Conservation (phyloP, 768 basidiomycete genomes). For the Tricholoma hemisulphureum region DNA sequence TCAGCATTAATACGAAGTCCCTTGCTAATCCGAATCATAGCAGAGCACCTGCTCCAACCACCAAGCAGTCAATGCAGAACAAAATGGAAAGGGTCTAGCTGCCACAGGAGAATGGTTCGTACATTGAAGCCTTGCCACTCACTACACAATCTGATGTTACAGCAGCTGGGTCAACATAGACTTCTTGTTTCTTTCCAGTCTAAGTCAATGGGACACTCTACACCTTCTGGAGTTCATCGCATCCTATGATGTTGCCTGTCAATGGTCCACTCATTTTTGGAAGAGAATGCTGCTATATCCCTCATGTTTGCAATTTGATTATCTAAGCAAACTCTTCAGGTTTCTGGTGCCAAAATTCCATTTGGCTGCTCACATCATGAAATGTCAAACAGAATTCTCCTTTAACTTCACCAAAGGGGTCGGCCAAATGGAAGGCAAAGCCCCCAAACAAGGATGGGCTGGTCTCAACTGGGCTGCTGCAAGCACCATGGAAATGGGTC, state of each 20-base stretch:
- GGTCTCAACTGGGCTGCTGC: conserved; percentile 22
- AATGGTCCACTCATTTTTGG: conserved; percentile 15
- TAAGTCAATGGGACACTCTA: neutral
- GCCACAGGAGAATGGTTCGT: conserved; percentile 37
- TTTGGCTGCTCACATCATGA: neutral
- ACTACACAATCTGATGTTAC: too few relatives aligned
- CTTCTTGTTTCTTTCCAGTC: conserved; percentile 14
- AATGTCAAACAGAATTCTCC: neutral
- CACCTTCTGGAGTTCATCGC: conserved; percentile 8
- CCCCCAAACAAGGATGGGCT: conserved; percentile 21
- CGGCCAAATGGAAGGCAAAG: neutral
- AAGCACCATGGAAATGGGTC: conserved; percentile 15
- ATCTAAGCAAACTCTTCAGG: too few relatives aligned
- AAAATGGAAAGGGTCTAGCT: too few relatives aligned
- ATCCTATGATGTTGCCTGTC: conserved; percentile 22
- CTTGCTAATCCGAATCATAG: too few relatives aligned
- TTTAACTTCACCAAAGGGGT: neutral
- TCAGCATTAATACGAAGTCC: too few relatives aligned
- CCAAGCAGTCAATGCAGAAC: too few relatives aligned
- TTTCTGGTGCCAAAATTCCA: neutral
- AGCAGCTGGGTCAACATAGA: conserved; percentile 29
- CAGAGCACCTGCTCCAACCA: too few relatives aligned
- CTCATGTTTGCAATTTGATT: too few relatives aligned
- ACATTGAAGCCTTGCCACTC: too few relatives aligned
- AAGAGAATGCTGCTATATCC: too few relatives aligned